Conservation (phyloP, 495 filamentous ascomycete genomes). For the Podospora fimiseda region DNA sequence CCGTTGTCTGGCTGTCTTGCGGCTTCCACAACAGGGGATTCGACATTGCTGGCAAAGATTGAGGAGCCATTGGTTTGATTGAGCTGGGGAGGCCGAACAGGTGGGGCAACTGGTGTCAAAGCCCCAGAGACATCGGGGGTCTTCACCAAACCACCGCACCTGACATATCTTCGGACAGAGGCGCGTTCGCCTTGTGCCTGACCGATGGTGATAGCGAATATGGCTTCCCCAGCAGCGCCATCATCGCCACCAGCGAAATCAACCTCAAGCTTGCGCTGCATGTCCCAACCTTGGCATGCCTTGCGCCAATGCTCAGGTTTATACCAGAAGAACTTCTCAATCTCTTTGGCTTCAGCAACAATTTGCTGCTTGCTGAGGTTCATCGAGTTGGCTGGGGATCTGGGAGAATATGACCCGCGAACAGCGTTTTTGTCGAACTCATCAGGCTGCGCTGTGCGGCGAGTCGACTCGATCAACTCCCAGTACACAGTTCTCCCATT, state of each 20-base stretch:
- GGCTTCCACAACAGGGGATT: not conserved
- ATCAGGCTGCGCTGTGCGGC: conserved; percentile 56
- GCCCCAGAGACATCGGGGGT: conserved; percentile 5
- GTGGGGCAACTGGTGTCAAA: conserved; percentile 8
- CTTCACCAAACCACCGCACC: conserved; percentile 1
- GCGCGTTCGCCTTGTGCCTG: conserved; percentile 46
- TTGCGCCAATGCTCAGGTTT: conserved; percentile 75
- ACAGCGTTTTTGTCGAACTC: conserved; percentile 55
- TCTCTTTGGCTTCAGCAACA: conserved; percentile 68
- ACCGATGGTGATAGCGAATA: conserved; percentile 70
- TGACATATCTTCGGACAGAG: conserved; percentile 28
- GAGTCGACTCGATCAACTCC: conserved; percentile 70
- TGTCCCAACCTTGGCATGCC: conserved; percentile 82
- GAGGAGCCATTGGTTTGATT: not conserved
- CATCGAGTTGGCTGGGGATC: conserved; percentile 52
- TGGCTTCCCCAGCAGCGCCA: conserved; percentile 60
- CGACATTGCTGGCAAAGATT: conserved; percentile 16
- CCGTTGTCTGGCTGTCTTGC: not conserved
- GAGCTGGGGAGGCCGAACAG: not conserved
- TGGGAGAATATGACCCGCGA: conserved; percentile 43
- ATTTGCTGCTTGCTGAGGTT: conserved; percentile 63
- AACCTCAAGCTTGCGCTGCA: conserved; percentile 77
- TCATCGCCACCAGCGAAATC: conserved; percentile 84
- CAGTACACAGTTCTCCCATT: conserved; percentile 71
- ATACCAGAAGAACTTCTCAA: conserved; percentile 66